Base-by-base conservation (phyloP, 768 basidiomycete species). In the Suillus hirtellus region DNA sequence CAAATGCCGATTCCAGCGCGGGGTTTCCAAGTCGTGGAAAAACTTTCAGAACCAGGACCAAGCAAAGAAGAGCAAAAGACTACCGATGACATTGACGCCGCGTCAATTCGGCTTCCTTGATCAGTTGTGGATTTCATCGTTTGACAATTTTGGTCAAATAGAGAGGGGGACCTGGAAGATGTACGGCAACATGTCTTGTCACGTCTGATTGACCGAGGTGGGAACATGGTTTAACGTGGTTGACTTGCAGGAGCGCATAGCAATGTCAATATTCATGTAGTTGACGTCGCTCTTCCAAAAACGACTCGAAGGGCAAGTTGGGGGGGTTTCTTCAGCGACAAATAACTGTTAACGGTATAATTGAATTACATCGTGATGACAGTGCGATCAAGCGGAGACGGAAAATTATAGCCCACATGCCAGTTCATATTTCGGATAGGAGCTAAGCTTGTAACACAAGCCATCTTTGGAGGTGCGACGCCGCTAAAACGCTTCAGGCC, bases 21-120 rank as follows among this genome's bases (percentile, higher is more conserved):
- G 37, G 37, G 21, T 56, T 56, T 56, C 38, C 40, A 58, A 58
- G 56, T 31, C 40, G 38, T 58, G 56, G 56, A 58, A 58, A 24
- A 58, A 58, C 56, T 58, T 27, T 1, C 56, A 58, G 40, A 31
- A 24, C 24, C 40, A 40, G 40, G 24, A 40, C 10, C 14, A 34
- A 31, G 49, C 49, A 50, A 52, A 52, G 50, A 52, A 8, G 27
- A 52, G 49, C 49, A 50, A 52, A 52, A 52, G 50, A 52, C 15
- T 52, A 52, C 50, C 27, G 11, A 17, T 42, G 56, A n/a, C 52
- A 53, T 35, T 53, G 19, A 42, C 40, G 40, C 24, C 15, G 21
- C 40, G 27, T 42, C 56, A 58, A 15, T 27, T 15, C 15, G 21
- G 21, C 21, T 38, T 38, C 21, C 14, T 40, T 37, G 53, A n/a